Percentiles rank a stretch among this genome's conserved stretches.
phyloP scores from a whole-genome alignment of 495 filamentous ascomycete species.

The Penicillium simplicissimum region DNA sequence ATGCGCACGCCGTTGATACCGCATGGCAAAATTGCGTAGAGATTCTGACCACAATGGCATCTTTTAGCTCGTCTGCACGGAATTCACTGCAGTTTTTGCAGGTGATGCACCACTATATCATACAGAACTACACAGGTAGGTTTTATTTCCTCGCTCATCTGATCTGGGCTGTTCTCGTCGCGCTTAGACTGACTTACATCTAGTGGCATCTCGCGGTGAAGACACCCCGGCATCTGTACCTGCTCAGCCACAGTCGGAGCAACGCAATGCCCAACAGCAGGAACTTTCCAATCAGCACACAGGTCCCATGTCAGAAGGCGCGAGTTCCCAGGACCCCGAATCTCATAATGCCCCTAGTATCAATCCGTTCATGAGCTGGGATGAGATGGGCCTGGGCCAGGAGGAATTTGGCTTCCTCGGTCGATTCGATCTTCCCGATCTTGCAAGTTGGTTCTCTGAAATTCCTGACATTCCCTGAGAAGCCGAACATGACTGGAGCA shows the following conservation, averaged over 20 bases:
- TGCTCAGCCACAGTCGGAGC: conserved; percentile 6
- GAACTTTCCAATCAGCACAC: conserved; percentile 5
- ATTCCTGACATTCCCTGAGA: conserved; percentile 25
- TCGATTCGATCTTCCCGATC: conserved; percentile 34
- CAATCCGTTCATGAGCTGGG: conserved; percentile 26
- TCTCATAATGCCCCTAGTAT: conserved; percentile 2
- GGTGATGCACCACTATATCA: conserved; percentile 28
- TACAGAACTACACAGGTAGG: conserved; percentile 26
- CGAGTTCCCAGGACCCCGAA: conserved; percentile 4
- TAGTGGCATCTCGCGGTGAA: conserved; percentile 7
- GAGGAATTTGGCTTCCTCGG: conserved; percentile 36
- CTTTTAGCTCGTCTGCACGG: conserved; percentile 32
- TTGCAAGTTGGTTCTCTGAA: conserved; percentile 41
- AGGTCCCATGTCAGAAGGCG: conserved; percentile 2
- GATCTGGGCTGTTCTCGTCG: too few relatives aligned
- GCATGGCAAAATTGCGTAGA: conserved; percentile 35
- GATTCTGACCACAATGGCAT: conserved; percentile 31
- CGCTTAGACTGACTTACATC: neutral
- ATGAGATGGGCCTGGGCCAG: conserved; percentile 25
- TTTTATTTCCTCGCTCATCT: neutral
- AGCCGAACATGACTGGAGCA: neutral
- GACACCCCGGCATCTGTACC: neutral
- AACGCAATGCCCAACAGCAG: neutral
- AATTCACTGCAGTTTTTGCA: conserved; percentile 38
- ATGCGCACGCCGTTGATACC: conserved; percentile 20